Evolutionary conservation across 176 grass and related monocot species (phyloP).

Genomic region (Rhipidocladum racemiflorum): DNA sequence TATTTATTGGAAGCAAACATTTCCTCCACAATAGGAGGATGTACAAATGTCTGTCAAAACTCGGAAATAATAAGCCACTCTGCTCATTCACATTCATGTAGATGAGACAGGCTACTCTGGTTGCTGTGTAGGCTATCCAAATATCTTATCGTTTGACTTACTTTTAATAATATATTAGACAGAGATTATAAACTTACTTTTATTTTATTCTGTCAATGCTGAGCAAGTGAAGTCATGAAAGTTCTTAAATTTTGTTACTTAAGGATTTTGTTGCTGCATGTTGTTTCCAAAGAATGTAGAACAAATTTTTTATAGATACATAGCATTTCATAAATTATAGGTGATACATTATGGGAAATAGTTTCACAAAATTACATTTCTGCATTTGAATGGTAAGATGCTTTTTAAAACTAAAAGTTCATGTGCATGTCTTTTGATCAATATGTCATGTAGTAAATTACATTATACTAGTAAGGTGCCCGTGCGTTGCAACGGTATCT

Average conservation of each 20-base stretch:
- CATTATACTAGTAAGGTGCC: no score
- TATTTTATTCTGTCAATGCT: background rate
- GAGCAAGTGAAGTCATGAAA: background rate
- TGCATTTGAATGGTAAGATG: background rate
- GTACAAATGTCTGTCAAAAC: background rate
- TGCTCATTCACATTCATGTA: background rate
- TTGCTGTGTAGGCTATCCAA: background rate
- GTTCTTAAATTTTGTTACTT: background rate
- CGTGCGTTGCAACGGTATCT: no score
- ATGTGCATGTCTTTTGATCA: conserved; percentile 1
- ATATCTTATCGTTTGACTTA: background rate
- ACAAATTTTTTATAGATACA: no score
- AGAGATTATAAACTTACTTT: background rate
- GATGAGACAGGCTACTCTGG: background rate
- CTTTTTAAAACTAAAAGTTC: background rate
- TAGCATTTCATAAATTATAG: background rate
- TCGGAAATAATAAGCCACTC: background rate
- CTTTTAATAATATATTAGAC: background rate
- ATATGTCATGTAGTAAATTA: background rate
- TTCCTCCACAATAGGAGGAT: background rate
- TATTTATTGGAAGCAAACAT: conserved; percentile 14
- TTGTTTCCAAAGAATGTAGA: background rate
- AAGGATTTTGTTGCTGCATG: background rate
- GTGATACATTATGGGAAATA: conserved; percentile 14
- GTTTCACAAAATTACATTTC: background rate